These are phyloP conservation scores for Biancaea sappan DNA, from an alignment of 306 rosid species.

Conservation along the genomic window DNA sequence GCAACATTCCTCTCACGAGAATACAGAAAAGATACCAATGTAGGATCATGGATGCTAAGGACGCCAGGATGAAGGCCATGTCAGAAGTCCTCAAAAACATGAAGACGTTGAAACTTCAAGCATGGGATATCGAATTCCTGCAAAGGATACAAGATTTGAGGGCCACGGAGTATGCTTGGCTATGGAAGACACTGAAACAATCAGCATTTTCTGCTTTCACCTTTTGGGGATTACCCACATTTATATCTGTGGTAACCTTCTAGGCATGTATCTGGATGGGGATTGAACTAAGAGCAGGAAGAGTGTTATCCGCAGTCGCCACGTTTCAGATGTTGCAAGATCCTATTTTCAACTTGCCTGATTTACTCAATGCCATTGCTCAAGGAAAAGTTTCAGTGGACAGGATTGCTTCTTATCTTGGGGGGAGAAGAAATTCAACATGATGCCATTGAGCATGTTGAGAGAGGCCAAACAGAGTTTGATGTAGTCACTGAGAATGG, in stretches of 20 bases:
- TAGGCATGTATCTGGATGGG: slow-evolving; percentile 78
- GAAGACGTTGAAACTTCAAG: slow-evolving; percentile 91
- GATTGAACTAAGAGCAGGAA: slow-evolving; percentile 84
- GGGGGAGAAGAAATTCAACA: slow-evolving; percentile 80
- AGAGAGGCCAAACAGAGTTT: slow-evolving; percentile 59
- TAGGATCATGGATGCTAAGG: slow-evolving; percentile 94
- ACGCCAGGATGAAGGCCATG: slow-evolving; percentile 82
- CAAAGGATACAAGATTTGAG: slow-evolving; percentile 63
- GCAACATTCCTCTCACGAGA: slow-evolving; percentile 80
- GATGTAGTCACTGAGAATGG: slow-evolving; percentile 69
- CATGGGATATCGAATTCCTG: slow-evolving; percentile 83
- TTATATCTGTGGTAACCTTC: slow-evolving; percentile 81
- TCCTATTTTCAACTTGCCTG: slow-evolving; percentile 87
- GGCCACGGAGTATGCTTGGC: slow-evolving; percentile 64
- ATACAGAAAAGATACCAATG: slow-evolving; percentile 76
- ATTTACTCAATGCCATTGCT: slow-evolving; percentile 78
- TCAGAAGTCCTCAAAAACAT: slow-evolving; percentile 82
- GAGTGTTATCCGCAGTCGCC: slow-evolving; percentile 87
- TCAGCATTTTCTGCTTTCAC: slow-evolving; percentile 58
- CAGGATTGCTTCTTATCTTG: slow-evolving; percentile 72
- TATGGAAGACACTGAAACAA: slow-evolving; percentile 68
- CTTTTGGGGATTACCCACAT: slow-evolving; percentile 92
- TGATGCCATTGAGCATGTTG: slow-evolving; percentile 60
- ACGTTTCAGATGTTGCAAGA: slow-evolving; percentile 91
- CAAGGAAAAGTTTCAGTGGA: slow-evolving; percentile 93